Evolutionary conservation across 2,329 filamentous ascomycete species (phyloP).

Genomic region (Colletotrichum siamense): DNA sequence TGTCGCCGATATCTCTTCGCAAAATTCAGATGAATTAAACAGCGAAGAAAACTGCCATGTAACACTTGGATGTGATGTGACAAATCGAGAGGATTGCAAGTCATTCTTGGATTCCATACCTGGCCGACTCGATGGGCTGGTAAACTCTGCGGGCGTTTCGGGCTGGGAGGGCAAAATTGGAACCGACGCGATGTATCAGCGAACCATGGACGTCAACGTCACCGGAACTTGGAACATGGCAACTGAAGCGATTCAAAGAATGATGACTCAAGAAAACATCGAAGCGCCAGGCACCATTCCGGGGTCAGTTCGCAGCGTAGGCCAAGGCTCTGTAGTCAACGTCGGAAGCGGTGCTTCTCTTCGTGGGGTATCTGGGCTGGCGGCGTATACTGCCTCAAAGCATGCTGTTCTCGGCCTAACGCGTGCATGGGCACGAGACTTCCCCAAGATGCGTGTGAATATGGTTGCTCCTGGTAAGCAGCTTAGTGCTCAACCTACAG

Average conservation of each 20-base stretch:
- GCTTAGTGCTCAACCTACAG: neutral
- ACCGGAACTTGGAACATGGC: neutral
- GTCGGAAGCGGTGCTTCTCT: neutral
- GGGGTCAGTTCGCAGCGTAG: neutral
- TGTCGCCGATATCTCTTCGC: neutral
- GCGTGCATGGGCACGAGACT: neutral
- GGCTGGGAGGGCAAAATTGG: constrained; percentile 15
- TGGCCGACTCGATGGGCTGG: constrained; percentile 9
- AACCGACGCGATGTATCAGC: neutral
- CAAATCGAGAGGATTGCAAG: neutral
- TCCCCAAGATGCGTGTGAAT: neutral
- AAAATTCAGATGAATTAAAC: neutral
- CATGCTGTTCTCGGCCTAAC: neutral
- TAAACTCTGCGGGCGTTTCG: constrained; percentile 7
- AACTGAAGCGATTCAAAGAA: neutral
- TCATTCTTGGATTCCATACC: neutral
- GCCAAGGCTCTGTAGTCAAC: neutral
- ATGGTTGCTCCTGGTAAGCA: neutral
- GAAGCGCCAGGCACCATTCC: neutral
- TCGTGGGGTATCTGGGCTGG: neutral
- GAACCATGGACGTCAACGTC: neutral
- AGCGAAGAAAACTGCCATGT: neutral
- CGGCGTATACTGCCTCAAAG: neutral
- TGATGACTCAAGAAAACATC: neutral
- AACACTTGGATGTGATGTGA: neutral